Evolutionary conservation across 176 grass and related monocot species (phyloP).

Genomic region (Triticum timopheevii): DNA sequence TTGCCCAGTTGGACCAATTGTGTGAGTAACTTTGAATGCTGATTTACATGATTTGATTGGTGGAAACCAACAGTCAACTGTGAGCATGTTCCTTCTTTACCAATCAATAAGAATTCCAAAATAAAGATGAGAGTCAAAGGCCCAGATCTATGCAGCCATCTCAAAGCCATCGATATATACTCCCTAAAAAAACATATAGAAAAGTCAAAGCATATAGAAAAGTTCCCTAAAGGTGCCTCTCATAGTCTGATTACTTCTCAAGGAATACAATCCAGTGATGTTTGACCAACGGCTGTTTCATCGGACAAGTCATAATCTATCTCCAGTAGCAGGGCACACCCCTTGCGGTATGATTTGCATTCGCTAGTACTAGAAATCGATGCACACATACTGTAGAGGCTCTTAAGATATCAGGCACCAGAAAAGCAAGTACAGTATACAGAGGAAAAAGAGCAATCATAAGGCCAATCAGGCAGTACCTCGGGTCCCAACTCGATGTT

Average conservation of each 20-base stretch:
- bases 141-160: not conserved
- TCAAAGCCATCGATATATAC: not conserved
- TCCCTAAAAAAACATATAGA: not conserved
- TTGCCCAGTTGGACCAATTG: not conserved
- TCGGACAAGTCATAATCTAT: not conserved
- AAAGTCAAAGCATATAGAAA: not conserved
- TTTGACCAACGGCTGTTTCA: not conserved
- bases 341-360: not conserved
- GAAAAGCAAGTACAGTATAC: not conserved
- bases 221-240: not conserved
- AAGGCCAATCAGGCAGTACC: constrained; percentile 39
- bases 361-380: not conserved
- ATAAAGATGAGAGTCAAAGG: not conserved
- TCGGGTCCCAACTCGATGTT: constrained; percentile 83
- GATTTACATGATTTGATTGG: not conserved
- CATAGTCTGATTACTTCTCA: not conserved
- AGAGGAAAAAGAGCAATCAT: not conserved
- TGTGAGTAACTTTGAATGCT: not conserved
- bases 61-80: not conserved
- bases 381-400: not conserved
- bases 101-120: not conserved
- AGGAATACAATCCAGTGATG: not conserved
- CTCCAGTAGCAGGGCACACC: not conserved
- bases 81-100: not conserved
- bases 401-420: not conserved